Evolutionary conservation across 108 stramenopile genomes (phyloP), one percentile per base, ranked within the genome.

Genomic region (Fistulifera solaris): DNA sequence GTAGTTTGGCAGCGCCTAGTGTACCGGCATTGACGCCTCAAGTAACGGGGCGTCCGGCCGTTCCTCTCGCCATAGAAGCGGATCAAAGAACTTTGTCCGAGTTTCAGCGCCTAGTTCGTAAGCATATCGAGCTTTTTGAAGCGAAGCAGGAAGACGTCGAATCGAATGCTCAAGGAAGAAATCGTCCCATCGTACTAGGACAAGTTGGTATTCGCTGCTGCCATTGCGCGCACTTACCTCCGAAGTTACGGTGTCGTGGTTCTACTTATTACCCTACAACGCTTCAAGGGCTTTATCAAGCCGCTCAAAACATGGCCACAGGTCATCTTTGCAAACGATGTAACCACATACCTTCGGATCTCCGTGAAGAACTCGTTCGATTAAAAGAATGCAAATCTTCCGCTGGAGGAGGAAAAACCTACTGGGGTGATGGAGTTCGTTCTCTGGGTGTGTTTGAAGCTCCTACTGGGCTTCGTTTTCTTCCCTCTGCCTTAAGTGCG

Each of bases 61-160:
- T 35, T 35, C 31, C 31, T 35, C 31, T 45, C 19, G 11, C 7
- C 19, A 45, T 21, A 8, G 19, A 17, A 45, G 44, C 44, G 5
- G 72, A 73, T 42, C 63, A 73, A 4, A 19, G 60, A 16, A 61
- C 45, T 43, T 48, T 68, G 12, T 49, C 48, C 2, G 58, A 59
- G 13, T 59, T 49, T 17, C 58, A 59, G 31, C 15, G 27, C 18
- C 28, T 59, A 17, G 18, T 79, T 21, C 61, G 78, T 6, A 54
- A 75, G 48, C 78, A 79, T 23, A 72, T 79, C 45, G 78, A 79
- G 50, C 48, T 68, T 39, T 79, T 79, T 40, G 71, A 72, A 40
- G 72, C 73, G 10, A 48, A 57, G 13, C 27, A 52, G 40, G 59
- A 63, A 18, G 71, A 73, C 38, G 42, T 67, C 23, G 43, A 46